Evolutionary conservation across 2,329 filamentous ascomycete species (phyloP).

Genomic region (Cytospora paraplurivora): DNA sequence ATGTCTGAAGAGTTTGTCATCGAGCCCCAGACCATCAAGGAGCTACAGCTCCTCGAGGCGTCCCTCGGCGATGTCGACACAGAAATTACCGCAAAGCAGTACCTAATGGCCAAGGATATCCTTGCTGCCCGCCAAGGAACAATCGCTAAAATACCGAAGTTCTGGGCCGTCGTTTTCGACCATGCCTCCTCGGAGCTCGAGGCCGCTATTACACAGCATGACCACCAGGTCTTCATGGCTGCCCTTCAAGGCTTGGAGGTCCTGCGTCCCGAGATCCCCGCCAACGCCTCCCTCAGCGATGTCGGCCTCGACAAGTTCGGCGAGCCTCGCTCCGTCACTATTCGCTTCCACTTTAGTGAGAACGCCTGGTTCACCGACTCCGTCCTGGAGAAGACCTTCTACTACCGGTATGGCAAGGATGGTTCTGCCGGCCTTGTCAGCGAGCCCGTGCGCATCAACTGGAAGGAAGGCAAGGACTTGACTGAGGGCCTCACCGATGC

Average conservation of each 20-base stretch:
- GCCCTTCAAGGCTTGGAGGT: constrained; percentile 60
- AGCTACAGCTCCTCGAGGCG: constrained; percentile 38
- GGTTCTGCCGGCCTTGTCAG: constrained; percentile 53
- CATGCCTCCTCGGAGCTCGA: constrained; percentile 60
- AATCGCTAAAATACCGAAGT: constrained; percentile 61
- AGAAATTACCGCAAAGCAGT: constrained; percentile 39
- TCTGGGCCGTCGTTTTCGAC: constrained; percentile 71
- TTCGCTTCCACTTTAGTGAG: constrained; percentile 56
- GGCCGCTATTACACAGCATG: constrained; percentile 61
- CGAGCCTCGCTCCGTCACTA: constrained; percentile 63
- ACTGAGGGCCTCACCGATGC: constrained; percentile 65
- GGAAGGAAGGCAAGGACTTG: constrained; percentile 66
- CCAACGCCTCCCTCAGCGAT: constrained; percentile 36
- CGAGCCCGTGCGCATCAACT: constrained; percentile 66
- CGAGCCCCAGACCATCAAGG: constrained; percentile 38
- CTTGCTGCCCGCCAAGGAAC: constrained; percentile 63
- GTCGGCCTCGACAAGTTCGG: constrained; percentile 43
- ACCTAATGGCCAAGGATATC: constrained; percentile 37
- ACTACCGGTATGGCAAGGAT: constrained; percentile 60
- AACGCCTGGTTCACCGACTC: constrained; percentile 65
- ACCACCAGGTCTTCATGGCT: constrained; percentile 59
- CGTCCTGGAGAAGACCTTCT: constrained; percentile 67
- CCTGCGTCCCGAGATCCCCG: constrained; percentile 43
- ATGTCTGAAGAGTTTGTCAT: constrained; percentile 35
- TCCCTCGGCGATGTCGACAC: constrained; percentile 38